A percentile compares a stretch with the other conserved stretches of the same genome.
Conservation (phyloP, 2,329 filamentous ascomycete genomes). For the Zymoseptoria ardabiliae region DNA sequence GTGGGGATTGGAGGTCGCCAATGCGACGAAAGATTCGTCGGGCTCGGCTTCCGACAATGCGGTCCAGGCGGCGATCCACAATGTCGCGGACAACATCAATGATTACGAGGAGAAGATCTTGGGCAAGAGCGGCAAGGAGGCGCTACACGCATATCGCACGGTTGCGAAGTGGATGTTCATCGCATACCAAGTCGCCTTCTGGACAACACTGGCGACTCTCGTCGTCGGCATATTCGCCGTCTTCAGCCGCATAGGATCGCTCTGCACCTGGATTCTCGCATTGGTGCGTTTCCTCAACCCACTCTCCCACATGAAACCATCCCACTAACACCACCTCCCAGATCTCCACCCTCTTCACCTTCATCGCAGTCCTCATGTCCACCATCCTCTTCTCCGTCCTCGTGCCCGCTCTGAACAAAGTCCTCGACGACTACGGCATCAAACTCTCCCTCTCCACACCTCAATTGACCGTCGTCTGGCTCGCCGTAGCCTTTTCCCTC, state of each 20-base stretch:
- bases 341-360: slow-evolving; percentile 49
- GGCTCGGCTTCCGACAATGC: slow-evolving; percentile 16
- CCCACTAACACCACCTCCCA: slow-evolving; percentile 17
- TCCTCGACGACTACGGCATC: slow-evolving; percentile 65
- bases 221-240: slow-evolving; percentile 73
- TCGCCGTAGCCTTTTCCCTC: slow-evolving; percentile 69
- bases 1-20: slow-evolving; percentile 53
- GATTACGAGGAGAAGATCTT: slow-evolving; percentile 39
- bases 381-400: slow-evolving; percentile 68
- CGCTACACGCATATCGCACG: slow-evolving; percentile 64
- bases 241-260: slow-evolving; percentile 74
- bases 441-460: slow-evolving; percentile 56
- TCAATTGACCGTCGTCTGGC: slow-evolving; percentile 69
- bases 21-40: slow-evolving; percentile 23
- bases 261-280: slow-evolving; percentile 72
- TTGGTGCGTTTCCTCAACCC: slow-evolving; percentile 48
- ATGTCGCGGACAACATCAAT: slow-evolving; percentile 45
- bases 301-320: neutral
- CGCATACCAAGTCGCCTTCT: slow-evolving; percentile 66
- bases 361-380: slow-evolving; percentile 63
- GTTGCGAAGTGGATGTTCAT: slow-evolving; percentile 71
- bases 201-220: slow-evolving; percentile 63
- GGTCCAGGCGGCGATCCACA: slow-evolving; percentile 33
- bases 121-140: slow-evolving; percentile 57
- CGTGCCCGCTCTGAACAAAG: slow-evolving; percentile 58